These are phyloP conservation scores for Hericium coralloides DNA, from an alignment of 768 basidiomycete species.

Conservation along the genomic window DNA sequence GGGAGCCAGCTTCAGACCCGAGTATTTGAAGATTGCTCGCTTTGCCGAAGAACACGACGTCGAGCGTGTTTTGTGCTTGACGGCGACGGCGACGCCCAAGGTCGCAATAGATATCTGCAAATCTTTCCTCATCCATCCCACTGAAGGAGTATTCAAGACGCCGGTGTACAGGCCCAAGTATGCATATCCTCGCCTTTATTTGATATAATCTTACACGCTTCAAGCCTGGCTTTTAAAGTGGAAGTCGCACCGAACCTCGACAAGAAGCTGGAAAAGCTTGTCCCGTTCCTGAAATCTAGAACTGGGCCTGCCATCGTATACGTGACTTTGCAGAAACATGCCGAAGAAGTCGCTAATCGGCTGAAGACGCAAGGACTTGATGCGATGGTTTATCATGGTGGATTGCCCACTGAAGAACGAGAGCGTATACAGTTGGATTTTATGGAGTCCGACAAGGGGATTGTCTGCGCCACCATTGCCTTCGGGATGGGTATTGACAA, in stretches of 20 bases:
- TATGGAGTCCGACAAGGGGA: conserved; percentile 28
- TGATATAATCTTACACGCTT: neutral
- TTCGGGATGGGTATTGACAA: conserved; percentile 42
- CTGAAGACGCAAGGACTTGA: conserved; percentile 22
- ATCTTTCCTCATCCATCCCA: conserved; percentile 31
- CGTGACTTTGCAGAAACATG: conserved; percentile 34
- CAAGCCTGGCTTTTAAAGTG: conserved; percentile 28
- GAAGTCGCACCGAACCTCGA: conserved; percentile 24
- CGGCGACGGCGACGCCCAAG: conserved; percentile 34
- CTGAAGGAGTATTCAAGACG: conserved; percentile 32
- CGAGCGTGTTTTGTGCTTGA: conserved; percentile 36
- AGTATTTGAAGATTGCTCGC: conserved; percentile 32
- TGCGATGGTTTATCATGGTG: conserved; percentile 34
- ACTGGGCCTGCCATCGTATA: conserved; percentile 38
- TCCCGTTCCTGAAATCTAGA: conserved; percentile 27
- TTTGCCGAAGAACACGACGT: conserved; percentile 38
- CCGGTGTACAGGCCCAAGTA: conserved; percentile 38
- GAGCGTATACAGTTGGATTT: conserved; percentile 29
- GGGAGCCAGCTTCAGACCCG: conserved; percentile 36
- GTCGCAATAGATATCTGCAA: conserved; percentile 37
- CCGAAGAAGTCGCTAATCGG: conserved; percentile 26
- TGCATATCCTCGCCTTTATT: conserved; percentile 4
- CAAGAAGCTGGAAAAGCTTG: conserved; percentile 27
- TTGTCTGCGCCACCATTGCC: conserved; percentile 37
- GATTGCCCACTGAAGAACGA: conserved; percentile 26